Evolutionary conservation across 2,329 filamentous ascomycete genomes (phyloP).

Genomic region (Fusarium citri): DNA sequence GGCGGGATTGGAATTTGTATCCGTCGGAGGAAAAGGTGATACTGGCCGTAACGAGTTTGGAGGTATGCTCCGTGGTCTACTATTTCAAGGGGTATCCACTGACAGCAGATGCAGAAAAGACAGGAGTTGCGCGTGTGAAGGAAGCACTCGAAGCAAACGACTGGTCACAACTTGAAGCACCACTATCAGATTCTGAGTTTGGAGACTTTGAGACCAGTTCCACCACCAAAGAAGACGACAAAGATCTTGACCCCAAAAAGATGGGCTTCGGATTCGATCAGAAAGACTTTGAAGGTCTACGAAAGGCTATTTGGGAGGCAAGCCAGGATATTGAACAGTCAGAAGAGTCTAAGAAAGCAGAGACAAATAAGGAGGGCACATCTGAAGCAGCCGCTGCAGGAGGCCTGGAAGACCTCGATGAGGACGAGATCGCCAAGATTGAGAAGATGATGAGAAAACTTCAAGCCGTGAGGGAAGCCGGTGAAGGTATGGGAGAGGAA

Average conservation of each 20-base stretch:
- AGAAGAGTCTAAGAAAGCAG: conserved; percentile 16
- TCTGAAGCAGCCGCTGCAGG: conserved; percentile 35
- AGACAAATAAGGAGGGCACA: conserved; percentile 25
- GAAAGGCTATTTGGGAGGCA: conserved; percentile 62
- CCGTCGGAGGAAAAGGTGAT: conserved; percentile 56
- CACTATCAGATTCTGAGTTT: conserved; percentile 46
- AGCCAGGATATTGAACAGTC: conserved; percentile 42
- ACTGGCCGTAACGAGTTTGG: conserved; percentile 67
- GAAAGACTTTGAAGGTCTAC: conserved; percentile 64
- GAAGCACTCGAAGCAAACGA: conserved; percentile 75
- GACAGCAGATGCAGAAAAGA: conserved; percentile 60
- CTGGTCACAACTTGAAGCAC: conserved; percentile 60
- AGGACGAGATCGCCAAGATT: conserved; percentile 68
- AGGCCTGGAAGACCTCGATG: conserved; percentile 58
- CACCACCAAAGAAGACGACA: conserved; percentile 49
- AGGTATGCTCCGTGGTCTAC: conserved; percentile 54
- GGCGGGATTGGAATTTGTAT: conserved; percentile 72
- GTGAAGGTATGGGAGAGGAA: conserved; percentile 68
- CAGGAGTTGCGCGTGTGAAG: conserved; percentile 67
- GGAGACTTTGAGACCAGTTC: conserved; percentile 51
- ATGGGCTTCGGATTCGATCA: conserved; percentile 65
- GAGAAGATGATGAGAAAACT: conserved; percentile 74
- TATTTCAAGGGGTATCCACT: conserved; percentile 19
- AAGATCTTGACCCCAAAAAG: conserved; percentile 58
- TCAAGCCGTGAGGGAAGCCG: conserved; percentile 70